Evolutionary conservation across 106 monocot genomes (phyloP).

Genomic region (Acorus calamus): DNA sequence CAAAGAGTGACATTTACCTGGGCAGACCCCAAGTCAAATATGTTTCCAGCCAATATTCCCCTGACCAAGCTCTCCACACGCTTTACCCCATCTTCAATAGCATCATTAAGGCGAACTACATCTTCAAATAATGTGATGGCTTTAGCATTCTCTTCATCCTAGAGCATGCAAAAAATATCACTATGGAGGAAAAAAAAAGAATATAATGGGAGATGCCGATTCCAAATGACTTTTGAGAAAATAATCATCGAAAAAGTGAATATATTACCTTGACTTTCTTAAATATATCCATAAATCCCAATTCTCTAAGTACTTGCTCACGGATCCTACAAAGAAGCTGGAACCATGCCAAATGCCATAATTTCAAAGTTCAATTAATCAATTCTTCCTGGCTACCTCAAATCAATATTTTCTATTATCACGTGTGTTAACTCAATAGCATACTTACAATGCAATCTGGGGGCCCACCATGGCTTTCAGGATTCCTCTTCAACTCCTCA

Average conservation of each 20-base stretch:
- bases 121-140: conserved; percentile 77
- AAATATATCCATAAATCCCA: conserved; percentile 93
- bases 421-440: neutral
- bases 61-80: conserved; percentile 72
- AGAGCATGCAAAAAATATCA: conserved; percentile 2
- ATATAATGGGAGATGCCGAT: neutral
- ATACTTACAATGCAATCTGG: conserved; percentile 85
- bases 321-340: conserved; percentile 93
- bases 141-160: conserved; percentile 98
- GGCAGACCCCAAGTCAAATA: conserved; percentile 95
- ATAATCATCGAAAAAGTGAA: neutral
- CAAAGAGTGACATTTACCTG: conserved; percentile 35
- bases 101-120: conserved; percentile 66
- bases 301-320: conserved; percentile 78
- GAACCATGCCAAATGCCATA: conserved; percentile 7
- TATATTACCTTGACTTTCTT: conserved; percentile 86
- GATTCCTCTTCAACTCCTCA: conserved; percentile 87
- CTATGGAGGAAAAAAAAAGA: neutral
- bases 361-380: no score
- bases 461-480: conserved; percentile 93
- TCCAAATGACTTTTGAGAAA: neutral
- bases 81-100: conserved; percentile 67
- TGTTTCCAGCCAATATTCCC: conserved; percentile 88
- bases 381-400: no score
- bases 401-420: no score